Evolutionary conservation across 192 early-diverging fungal species (phyloP).

Genomic region (Rhizophagus sp.): DNA sequence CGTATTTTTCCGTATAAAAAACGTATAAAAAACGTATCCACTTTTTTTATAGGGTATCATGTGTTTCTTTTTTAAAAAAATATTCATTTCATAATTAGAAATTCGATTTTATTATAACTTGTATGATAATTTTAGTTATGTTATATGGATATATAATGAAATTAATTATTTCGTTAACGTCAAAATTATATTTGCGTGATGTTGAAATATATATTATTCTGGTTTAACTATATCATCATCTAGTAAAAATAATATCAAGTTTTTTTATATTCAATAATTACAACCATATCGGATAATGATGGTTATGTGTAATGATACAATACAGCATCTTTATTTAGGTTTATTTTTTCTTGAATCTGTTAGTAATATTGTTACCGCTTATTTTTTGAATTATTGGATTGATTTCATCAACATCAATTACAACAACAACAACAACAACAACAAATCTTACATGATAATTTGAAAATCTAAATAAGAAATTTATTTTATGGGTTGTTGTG

Average conservation of each 20-base stretch:
- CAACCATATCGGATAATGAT: neutral
- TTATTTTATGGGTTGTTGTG: constrained; percentile 43
- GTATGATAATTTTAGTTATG: constrained; percentile 35
- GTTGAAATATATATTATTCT: neutral
- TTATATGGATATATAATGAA: constrained; percentile 45
- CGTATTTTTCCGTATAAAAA: no score
- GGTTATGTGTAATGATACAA: constrained; percentile 40
- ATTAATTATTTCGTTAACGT: constrained; percentile 37
- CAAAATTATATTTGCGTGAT: neutral
- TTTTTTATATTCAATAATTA: neutral
- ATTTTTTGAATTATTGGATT: constrained; percentile 55
- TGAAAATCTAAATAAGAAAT: constrained; percentile 38
- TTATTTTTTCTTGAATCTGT: constrained; percentile 59
- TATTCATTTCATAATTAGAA: neutral
- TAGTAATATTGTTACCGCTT: constrained; percentile 53
- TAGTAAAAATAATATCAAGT: constrained; percentile 24
- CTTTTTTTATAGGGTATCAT: no score
- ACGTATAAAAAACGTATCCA: no score
- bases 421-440: no score
- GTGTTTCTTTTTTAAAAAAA: no score
- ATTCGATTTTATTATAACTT: constrained; percentile 35
- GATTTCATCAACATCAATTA: constrained; percentile 27
- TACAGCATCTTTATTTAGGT: constrained; percentile 57
- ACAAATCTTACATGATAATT: constrained; percentile 10
- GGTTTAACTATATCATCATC: constrained; percentile 19